Conservation (phyloP, 176 grass and related monocot species). For the Triticum urartu region DNA sequence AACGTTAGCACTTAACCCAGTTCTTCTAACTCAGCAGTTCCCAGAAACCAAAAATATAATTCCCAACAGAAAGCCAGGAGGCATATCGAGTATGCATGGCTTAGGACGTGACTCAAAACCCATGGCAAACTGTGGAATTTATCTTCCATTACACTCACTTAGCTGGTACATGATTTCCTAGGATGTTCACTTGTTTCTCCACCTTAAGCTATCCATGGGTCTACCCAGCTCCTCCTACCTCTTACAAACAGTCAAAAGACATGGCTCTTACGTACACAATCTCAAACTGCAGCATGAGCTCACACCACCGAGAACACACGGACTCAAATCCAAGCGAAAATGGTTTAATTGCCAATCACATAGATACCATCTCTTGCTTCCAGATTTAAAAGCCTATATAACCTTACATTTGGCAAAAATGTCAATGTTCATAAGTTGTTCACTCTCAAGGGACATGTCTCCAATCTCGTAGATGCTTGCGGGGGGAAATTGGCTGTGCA, state of each 20-base stretch:
- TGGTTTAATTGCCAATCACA: background rate
- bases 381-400: background rate
- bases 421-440: background rate
- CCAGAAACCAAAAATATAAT: background rate
- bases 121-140: background rate
- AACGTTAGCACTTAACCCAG: background rate
- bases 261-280: constrained; percentile 8
- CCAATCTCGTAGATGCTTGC: background rate
- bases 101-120: constrained; percentile 11
- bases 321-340: background rate
- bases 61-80: background rate
- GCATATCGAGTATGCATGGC: background rate
- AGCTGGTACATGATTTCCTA: background rate
- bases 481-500: background rate
- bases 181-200: background rate
- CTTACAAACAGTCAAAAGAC: background rate
- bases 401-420: background rate
- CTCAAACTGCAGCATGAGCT: background rate
- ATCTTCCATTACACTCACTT: background rate
- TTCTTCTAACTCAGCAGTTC: background rate
- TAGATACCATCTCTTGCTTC: background rate
- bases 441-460: background rate
- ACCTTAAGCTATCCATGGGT: background rate
- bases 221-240: background rate
- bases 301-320: background rate